Base-by-base conservation (phyloP, 345 rosid species). In the Noccaea caerulescens region DNA sequence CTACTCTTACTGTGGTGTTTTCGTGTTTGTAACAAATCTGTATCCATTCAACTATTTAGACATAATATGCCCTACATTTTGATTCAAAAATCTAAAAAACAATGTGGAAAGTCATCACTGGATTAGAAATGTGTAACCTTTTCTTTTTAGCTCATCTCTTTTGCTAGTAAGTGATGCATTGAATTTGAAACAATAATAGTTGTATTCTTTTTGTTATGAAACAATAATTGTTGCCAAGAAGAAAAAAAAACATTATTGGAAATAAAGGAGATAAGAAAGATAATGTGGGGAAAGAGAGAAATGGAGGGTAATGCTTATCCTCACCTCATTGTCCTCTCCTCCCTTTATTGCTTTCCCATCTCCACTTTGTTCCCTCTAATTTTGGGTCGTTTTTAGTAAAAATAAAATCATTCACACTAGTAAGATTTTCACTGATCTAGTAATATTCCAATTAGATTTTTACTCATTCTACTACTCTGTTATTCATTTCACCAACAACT, bases 271-370 rank as follows among this genome's bases (percentile, higher is more conserved):
- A 67, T 42, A 60, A 60, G 73, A 43, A 60, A 68, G 57, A 51
- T 54, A 67, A 75, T 58, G 63, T 68, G 78, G 78, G 38, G 52
- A 66, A 72, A 65, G 66, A 65, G 58, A 74, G 49, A 61, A 59
- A 65, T 49, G 45, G 72, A 50, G 51, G 62, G 68, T 73, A 50
- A 59, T 58, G 72, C 33, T 68, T 75, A 75, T 53, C 78, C 63
- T 60, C 50, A 68, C 69, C 57, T 67, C 50, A 25, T 43, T 67
- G 78, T 74, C 73, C 50, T 75, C 69, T 53, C 16, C 9, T 7
- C 53, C 23, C 72, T 68, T 75, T 67, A 68, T 75, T 59, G 68
- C 56, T 75, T 74, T 68, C 51, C 32, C 38, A 49, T 58, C 69
- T 60, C 57, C 73, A 53, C 69, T 75, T 68, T 68, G 73, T 18